Base-by-base conservation (phyloP, 2,329 filamentous ascomycete species). In the Trichoderma atrobrunneum region DNA sequence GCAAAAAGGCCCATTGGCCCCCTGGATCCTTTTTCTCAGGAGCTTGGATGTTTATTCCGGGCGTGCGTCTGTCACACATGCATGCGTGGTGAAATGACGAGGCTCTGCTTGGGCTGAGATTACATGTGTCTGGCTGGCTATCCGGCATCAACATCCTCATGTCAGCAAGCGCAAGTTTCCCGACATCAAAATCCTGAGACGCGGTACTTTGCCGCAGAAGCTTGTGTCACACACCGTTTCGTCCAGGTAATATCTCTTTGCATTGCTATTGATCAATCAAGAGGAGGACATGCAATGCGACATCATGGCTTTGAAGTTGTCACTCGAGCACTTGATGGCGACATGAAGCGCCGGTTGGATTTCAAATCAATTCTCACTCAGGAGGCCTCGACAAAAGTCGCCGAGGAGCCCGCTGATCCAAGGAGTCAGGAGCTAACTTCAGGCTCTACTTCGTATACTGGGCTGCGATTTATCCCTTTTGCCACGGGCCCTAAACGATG, bases 281-380 rank as follows among this genome's bases (percentile, higher is more conserved):
- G 24, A 39, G 14, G 18, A 18, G 7, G 30, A 18, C 34, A 61
- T 69, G 65, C 65, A 60, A 11, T 69, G 65, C 65, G 18, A 60
- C 65, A 69, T 51, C 54, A 69, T 32, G 34, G 56, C 54, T 14
- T 32, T n/a, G 56, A 51, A 60, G 57, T 69, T 60, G 56, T 61
- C 65, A 69, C 56, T 48, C n/a, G 39, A 26, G 26, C 36, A 51
- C 65, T 32, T 60, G 56, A 69, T 69, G 65, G 65, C 64, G 64
- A 67, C 64, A 67, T 67, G 32, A 56, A 51, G 16, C 11, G 16
- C 12, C 21, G 16, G 39, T 28, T 57, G 24, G 51, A 67, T 67
- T 67, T 59, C 51, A 59, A 43, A 67, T 59, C 64, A 43, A 5
- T n/a, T 43, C 26, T 54, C 24, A 34, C 24, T 24, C 36, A 67